A percentile compares a stretch with the other conserved stretches of the same genome.
Evolutionary conservation across 2,329 filamentous ascomycete genomes (phyloP).

Genomic region (Chaetomium sp.): DNA sequence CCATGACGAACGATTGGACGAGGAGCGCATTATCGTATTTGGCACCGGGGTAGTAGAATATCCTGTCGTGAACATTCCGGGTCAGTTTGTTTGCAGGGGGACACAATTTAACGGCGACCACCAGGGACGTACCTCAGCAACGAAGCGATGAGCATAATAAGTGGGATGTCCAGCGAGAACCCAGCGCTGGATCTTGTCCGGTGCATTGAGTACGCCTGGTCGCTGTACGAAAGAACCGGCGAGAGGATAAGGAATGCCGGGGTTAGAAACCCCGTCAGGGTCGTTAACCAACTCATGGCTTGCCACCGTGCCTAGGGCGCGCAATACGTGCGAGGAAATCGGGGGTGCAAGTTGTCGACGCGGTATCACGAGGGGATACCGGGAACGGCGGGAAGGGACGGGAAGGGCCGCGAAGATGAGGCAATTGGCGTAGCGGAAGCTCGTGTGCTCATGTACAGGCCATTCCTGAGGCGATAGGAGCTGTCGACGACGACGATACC

Average conservation of each 20-base stretch:
- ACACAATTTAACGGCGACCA: background rate
- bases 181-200: conserved; percentile 57
- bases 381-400: background rate
- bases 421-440: background rate
- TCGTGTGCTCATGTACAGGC: background rate
- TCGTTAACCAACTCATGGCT: conserved; percentile 39
- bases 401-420: background rate
- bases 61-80: conserved; percentile 34
- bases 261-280: conserved; percentile 50
- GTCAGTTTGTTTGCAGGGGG: conserved; percentile 5
- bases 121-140: conserved; percentile 47
- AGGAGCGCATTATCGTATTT: conserved; percentile 58
- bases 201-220: conserved; percentile 61
- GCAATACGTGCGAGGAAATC: background rate
- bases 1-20: conserved; percentile 59
- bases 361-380: background rate
- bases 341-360: background rate
- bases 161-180: conserved; percentile 64
- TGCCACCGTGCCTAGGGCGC: background rate
- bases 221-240: conserved; percentile 58
- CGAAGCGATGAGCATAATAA: conserved; percentile 66
- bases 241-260: conserved; percentile 59
- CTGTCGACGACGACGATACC: background rate
- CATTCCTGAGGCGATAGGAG: background rate
- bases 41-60: conserved; percentile 65